Evolutionary conservation across 305 asterid genomes (phyloP).

Genomic region (Lippia alba): DNA sequence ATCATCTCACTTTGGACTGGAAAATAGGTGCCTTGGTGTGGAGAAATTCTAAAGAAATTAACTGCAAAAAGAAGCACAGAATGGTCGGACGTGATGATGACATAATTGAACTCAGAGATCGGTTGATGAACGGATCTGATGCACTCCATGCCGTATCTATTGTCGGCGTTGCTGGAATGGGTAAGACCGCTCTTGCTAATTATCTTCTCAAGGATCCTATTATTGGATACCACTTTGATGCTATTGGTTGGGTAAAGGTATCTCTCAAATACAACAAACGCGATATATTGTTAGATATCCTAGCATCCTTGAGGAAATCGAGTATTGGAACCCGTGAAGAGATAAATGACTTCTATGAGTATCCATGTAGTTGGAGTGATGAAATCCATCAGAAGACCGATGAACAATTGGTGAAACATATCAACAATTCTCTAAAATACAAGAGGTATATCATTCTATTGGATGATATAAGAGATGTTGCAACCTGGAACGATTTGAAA

Average conservation of each 20-base stretch:
- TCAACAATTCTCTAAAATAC: neutral
- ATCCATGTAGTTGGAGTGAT: neutral
- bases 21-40: no score
- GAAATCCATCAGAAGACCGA: neutral
- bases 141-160: neutral
- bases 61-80: no score
- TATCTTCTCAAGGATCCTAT: neutral
- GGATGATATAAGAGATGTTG: constrained; percentile 27
- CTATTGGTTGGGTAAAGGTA: no score
- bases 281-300: neutral
- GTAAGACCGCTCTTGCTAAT: constrained; percentile 2
- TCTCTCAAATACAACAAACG: neutral
- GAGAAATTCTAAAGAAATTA: no score
- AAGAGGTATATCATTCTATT: constrained; percentile 25
- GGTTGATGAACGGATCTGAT: no score
- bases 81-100: no score
- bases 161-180: constrained; percentile 3
- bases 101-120: no score
- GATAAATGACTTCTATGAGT: no score
- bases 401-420: constrained; percentile 10
- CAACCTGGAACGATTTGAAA: constrained; percentile 13
- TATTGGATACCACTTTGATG: neutral
- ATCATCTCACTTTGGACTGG: no score
- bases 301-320: no score
- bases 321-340: no score